Conservation (phyloP, 345 rosid species). For the Eucalyptus coolabah region DNA sequence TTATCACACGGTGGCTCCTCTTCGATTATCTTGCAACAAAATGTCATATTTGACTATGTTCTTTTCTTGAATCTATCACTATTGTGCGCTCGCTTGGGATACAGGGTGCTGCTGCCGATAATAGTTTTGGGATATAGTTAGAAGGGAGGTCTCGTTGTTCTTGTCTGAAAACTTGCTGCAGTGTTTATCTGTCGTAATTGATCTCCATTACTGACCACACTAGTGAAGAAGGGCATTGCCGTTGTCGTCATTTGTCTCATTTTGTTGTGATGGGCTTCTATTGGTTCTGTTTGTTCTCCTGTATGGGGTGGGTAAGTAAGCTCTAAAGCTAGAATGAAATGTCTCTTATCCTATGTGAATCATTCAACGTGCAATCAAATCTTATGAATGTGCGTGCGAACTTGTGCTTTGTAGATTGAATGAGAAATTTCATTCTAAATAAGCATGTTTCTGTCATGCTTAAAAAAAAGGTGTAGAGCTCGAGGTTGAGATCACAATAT, state of each 20-base stretch:
- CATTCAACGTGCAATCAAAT: not conserved
- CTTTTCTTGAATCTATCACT: not conserved
- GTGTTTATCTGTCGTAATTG: not conserved
- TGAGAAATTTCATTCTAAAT: not conserved
- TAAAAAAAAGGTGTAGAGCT: not conserved
- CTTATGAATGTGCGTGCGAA: not conserved
- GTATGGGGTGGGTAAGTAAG: not conserved
- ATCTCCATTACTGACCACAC: not conserved
- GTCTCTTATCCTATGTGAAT: not conserved
- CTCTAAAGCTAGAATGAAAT: not conserved
- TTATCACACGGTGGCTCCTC: not conserved
- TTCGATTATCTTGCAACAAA: not conserved
- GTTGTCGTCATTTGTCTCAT: fast-evolving
- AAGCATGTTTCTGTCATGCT: not conserved
- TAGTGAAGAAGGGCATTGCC: not conserved
- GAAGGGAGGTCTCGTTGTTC: not conserved
- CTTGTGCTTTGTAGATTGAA: not conserved
- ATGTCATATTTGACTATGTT: not conserved
- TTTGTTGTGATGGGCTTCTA: not conserved
- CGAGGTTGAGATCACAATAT: not conserved
- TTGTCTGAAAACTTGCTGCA: not conserved
- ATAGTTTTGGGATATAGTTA: not conserved
- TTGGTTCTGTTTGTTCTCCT: not conserved
- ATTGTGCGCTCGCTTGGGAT: fast-evolving
- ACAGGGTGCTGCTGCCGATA: not conserved